Evolutionary conservation across 2,329 filamentous ascomycete species (phyloP).

Genomic region (Thielaviopsis ethacetica): DNA sequence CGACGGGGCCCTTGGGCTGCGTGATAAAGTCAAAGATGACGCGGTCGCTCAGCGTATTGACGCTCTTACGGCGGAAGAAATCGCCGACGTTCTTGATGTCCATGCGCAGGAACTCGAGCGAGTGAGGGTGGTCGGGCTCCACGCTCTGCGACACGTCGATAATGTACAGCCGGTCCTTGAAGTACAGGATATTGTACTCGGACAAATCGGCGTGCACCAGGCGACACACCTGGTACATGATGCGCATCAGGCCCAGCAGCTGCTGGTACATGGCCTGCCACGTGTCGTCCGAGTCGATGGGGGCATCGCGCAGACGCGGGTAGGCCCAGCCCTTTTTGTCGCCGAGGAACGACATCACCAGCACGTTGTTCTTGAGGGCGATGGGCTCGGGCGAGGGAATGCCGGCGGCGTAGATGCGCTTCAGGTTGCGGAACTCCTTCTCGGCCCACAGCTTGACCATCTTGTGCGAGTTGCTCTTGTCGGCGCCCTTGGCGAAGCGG

Average conservation of each 20-base stretch:
- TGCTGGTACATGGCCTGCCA: slow-evolving; percentile 73
- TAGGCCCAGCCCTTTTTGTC: slow-evolving; percentile 76
- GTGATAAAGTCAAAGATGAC: slow-evolving; percentile 76
- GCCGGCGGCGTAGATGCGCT: slow-evolving; percentile 64
- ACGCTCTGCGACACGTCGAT: slow-evolving; percentile 98
- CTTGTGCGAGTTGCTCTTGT: slow-evolving; percentile 84
- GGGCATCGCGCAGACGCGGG: slow-evolving; percentile 76
- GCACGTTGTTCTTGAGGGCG: slow-evolving; percentile 77
- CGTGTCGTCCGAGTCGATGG: slow-evolving; percentile 52
- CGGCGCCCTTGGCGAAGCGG: slow-evolving; percentile 77
- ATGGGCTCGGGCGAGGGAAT: slow-evolving; percentile 87
- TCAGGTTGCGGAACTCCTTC: slow-evolving; percentile 91
- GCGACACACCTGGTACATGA: slow-evolving; percentile 79
- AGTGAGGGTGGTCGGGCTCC: slow-evolving; percentile 87
- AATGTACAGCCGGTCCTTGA: slow-evolving; percentile 68
- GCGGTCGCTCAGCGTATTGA: slow-evolving; percentile 65
- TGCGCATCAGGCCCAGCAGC: slow-evolving; percentile 74
- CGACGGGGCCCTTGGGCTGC: slow-evolving; percentile 37
- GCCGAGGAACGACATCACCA: slow-evolving; percentile 89
- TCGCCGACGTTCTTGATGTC: slow-evolving; percentile 94
- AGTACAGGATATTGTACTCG: slow-evolving; percentile 94
- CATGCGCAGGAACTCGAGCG: slow-evolving; percentile 88
- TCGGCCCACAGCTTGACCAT: slow-evolving; percentile 99
- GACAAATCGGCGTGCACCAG: slow-evolving; percentile 93
- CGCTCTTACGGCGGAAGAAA: slow-evolving; percentile 77